Percentiles rank a stretch among this genome's conserved stretches.
phyloP scores from a whole-genome alignment of 2,329 filamentous ascomycete genomes.

The Didymella keratinophila region DNA sequence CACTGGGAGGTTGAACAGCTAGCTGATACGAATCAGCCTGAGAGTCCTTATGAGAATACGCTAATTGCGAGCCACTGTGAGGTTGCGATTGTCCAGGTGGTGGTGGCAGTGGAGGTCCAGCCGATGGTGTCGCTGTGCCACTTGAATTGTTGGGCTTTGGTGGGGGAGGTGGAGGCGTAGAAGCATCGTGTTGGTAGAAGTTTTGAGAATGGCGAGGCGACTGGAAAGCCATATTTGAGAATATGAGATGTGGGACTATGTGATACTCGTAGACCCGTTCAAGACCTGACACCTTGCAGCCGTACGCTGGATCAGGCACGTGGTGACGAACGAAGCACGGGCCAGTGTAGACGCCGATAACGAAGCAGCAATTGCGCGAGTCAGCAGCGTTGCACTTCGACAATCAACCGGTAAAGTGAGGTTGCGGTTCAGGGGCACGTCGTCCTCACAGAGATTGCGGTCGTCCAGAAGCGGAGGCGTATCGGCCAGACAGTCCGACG shows the following conservation, averaged over 20 bases:
- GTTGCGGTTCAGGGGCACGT: conserved; percentile 15
- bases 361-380: conserved; percentile 3
- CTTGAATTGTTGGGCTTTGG: conserved; percentile 55
- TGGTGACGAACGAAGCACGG: conserved; percentile 9
- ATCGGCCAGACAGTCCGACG: conserved; percentile 12
- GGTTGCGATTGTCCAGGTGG: conserved; percentile 48
- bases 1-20: conserved; percentile 51
- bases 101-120: conserved; percentile 56
- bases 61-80: conserved; percentile 30
- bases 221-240: conserved; percentile 46
- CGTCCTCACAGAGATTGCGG: conserved; percentile 4
- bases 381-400: conserved; percentile 8
- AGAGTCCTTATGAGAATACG: conserved; percentile 29
- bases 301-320: conserved; percentile 9
- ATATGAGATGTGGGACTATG: neutral
- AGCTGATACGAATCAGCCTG: conserved; percentile 30
- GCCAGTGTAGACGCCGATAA: conserved; percentile 4
- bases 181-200: conserved; percentile 53
- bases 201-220: conserved; percentile 50
- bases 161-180: conserved; percentile 59
- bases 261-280: conserved; percentile 9
- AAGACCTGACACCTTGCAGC: conserved; percentile 2
- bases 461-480: conserved; percentile 5
- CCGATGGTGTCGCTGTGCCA: conserved; percentile 51
- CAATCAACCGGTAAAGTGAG: neutral